A percentile compares a stretch with the other conserved stretches of the same genome.
phyloP scores from a whole-genome alignment of 2,329 filamentous ascomycete species.

The Curvularia sp. region DNA sequence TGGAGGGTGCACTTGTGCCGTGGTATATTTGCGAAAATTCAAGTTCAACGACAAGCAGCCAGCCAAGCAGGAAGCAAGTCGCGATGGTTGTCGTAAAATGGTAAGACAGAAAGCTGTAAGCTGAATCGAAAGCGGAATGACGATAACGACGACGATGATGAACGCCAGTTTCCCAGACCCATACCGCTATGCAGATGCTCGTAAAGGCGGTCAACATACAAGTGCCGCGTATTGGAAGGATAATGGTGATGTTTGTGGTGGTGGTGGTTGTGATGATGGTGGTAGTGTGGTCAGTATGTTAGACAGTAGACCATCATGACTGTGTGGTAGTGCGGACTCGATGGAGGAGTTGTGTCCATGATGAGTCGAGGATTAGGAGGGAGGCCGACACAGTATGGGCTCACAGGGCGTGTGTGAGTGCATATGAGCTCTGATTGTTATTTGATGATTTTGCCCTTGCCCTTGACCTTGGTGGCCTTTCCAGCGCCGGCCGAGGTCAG shows the following conservation, averaged over 20 bases:
- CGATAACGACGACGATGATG: constrained; percentile 14
- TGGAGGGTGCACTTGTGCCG: constrained; percentile 10
- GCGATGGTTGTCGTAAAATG: constrained; percentile 17
- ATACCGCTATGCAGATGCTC: constrained; percentile 49
- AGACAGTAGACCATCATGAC: constrained; percentile 46
- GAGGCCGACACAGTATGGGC: constrained; percentile 36
- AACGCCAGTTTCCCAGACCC: constrained; percentile 41
- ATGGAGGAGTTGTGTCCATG: constrained; percentile 41
- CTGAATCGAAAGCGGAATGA: constrained; percentile 28
- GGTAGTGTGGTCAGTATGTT: constrained; percentile 25
- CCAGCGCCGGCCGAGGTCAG: constrained; percentile 61
- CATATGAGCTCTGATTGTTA: constrained; percentile 40
- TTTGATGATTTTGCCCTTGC: constrained; percentile 48
- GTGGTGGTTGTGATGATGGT: not conserved
- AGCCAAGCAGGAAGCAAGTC: constrained; percentile 7
- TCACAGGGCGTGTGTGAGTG: constrained; percentile 21
- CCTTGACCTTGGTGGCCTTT: constrained; percentile 58
- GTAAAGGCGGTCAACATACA: constrained; percentile 37
- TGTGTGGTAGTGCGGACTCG: constrained; percentile 39
- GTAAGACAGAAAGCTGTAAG: constrained; percentile 35
- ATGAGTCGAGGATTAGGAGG: constrained; percentile 37
- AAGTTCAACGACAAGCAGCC: constrained; percentile 11
- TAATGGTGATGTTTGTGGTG: not conserved
- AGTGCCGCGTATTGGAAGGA: constrained; percentile 24
- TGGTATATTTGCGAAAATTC: constrained; percentile 19